Percentiles rank a stretch among this genome's conserved stretches.
Conservation (phyloP, 208 protist genomes). For the Trypanosoma mega region DNA sequence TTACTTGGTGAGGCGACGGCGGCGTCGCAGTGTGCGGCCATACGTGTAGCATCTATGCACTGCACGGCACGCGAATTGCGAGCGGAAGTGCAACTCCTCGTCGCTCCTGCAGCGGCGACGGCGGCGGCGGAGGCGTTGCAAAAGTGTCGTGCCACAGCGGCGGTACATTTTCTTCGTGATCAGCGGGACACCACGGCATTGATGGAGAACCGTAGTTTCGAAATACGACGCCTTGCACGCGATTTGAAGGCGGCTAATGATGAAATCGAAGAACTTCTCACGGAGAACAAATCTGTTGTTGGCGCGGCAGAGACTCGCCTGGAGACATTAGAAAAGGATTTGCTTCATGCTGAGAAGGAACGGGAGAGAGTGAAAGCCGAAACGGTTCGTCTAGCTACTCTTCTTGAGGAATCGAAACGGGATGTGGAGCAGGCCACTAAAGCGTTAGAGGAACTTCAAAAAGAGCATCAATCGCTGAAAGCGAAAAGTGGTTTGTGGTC, state of each 20-base stretch:
- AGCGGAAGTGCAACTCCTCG: constrained; percentile 10
- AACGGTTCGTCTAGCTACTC: not conserved
- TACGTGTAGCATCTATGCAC: constrained; percentile 6
- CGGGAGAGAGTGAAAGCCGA: not conserved
- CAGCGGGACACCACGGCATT: not conserved
- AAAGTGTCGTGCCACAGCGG: not conserved
- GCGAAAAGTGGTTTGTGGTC: not conserved
- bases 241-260: not conserved
- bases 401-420: not conserved
- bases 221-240: constrained; percentile 10
- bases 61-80: constrained; percentile 1
- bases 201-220: not conserved
- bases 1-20: constrained; percentile 9
- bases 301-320: not conserved
- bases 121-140: not conserved
- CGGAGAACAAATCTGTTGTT: not conserved
- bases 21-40: not conserved
- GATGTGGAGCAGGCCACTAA: constrained; percentile 8
- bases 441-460: not conserved
- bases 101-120: not conserved
- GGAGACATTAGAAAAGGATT: not conserved
- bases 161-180: constrained; percentile 14
- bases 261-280: not conserved
- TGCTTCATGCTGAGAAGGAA: not conserved
- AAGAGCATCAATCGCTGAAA: not conserved